phyloP scores from a whole-genome alignment of 1,284 basidiomycete species.

The Pseudozyma pruni region DNA sequence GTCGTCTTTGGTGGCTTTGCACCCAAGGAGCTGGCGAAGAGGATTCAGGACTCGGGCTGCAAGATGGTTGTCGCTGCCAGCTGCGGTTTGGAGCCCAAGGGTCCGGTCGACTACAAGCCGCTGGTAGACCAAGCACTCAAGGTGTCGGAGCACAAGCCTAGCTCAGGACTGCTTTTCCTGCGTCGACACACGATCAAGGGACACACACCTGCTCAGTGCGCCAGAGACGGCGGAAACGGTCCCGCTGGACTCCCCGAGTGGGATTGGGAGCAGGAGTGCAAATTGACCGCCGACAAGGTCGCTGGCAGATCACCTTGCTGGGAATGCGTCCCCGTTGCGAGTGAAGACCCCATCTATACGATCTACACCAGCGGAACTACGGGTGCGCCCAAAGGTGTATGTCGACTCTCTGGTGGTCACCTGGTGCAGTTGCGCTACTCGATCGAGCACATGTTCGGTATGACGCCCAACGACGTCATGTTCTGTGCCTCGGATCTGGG shows the following conservation, averaged over 20 bases:
- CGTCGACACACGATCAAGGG: constrained; percentile 55
- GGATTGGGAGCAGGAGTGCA: constrained; percentile 56
- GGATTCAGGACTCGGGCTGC: constrained; percentile 59
- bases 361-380: constrained; percentile 62
- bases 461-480: constrained; percentile 53
- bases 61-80: constrained; percentile 57
- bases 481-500: constrained; percentile 53
- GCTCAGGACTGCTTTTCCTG: constrained; percentile 47
- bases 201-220: constrained; percentile 37
- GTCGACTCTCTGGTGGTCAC: constrained; percentile 58
- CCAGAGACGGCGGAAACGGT: constrained; percentile 17
- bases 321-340: constrained; percentile 52
- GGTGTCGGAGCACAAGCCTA: constrained; percentile 52
- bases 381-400: constrained; percentile 62
- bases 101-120: constrained; percentile 59
- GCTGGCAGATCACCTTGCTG: constrained; percentile 48
- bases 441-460: constrained; percentile 61
- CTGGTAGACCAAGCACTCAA: constrained; percentile 58
- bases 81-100: constrained; percentile 64
- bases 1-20: constrained; percentile 67
- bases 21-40: constrained; percentile 59
- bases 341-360: constrained; percentile 58
- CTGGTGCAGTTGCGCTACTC: constrained; percentile 57
- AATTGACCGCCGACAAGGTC: constrained; percentile 19
- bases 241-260: constrained; percentile 44